phyloP scores from a whole-genome alignment of 2,329 filamentous ascomycete species.

The Aspergillus quadrilineatus region DNA sequence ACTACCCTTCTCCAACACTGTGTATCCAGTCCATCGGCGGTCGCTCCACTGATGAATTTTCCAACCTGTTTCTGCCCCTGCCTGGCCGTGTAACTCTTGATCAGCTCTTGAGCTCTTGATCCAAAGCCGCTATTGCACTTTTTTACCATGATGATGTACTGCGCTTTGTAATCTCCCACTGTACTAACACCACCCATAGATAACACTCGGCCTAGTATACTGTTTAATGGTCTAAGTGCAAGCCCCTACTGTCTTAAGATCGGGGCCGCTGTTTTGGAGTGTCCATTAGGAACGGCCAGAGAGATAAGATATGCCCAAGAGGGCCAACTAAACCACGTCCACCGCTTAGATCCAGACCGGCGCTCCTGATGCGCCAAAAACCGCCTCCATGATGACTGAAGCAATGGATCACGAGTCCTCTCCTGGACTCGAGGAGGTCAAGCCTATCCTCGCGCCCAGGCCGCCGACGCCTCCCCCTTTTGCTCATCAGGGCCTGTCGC shows the following conservation, averaged over 20 bases:
- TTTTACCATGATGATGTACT: background rate
- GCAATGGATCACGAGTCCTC: slow-evolving; percentile 41
- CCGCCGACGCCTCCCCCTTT: slow-evolving; percentile 37
- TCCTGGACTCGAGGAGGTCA: slow-evolving; percentile 35
- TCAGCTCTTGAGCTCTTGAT: background rate
- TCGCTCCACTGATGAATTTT: background rate
- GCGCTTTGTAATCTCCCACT: background rate
- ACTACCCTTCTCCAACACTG: background rate
- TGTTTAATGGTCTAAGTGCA: slow-evolving; percentile 9
- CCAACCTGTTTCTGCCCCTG: background rate
- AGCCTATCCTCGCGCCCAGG: slow-evolving; percentile 32
- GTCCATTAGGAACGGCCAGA: background rate
- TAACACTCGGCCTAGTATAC: background rate
- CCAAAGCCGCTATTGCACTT: background rate
- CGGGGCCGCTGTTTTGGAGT: slow-evolving; percentile 9
- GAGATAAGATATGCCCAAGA: slow-evolving; percentile 1
- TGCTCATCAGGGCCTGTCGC: slow-evolving; percentile 19
- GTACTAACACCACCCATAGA: slow-evolving; percentile 1
- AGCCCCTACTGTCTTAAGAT: background rate
- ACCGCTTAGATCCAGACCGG: slow-evolving; percentile 11
- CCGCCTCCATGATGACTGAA: slow-evolving; percentile 37
- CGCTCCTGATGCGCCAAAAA: slow-evolving; percentile 31
- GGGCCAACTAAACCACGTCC: slow-evolving; percentile 5
- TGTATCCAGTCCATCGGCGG: background rate
- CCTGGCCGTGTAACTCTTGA: slow-evolving; percentile 1